phyloP scores from a whole-genome alignment of 768 basidiomycete genomes.

The Boletus sp. region DNA sequence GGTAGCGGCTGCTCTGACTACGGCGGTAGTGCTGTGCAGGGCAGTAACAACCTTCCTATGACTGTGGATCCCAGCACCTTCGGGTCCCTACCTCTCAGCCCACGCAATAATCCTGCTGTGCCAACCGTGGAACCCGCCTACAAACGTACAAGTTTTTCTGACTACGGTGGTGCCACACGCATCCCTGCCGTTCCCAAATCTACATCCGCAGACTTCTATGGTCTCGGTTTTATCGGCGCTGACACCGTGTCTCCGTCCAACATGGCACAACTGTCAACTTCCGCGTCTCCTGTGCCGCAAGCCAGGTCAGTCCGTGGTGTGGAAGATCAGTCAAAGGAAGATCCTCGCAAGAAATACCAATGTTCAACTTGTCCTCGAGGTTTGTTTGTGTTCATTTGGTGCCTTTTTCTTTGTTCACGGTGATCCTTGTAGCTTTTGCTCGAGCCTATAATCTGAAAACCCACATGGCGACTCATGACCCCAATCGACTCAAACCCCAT shows the following conservation, averaged over 20 bases:
- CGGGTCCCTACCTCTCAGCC: slow-evolving; percentile 55
- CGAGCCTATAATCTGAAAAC: slow-evolving; percentile 95
- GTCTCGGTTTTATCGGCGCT: slow-evolving; percentile 30
- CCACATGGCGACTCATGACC: slow-evolving; percentile 93
- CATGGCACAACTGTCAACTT: slow-evolving; percentile 48
- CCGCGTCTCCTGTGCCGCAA: slow-evolving; percentile 41
- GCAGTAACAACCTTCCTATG: slow-evolving; percentile 38
- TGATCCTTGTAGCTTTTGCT: slow-evolving; percentile 65
- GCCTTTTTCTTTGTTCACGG: neutral
- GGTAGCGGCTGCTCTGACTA: slow-evolving; percentile 54
- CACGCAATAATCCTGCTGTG: slow-evolving; percentile 47
- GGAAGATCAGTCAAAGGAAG: slow-evolving; percentile 50
- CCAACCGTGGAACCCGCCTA: slow-evolving; percentile 26
- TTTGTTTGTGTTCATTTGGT: slow-evolving; percentile 28
- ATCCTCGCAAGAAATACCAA: slow-evolving; percentile 76
- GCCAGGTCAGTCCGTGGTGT: slow-evolving; percentile 37
- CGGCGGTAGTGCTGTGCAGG: slow-evolving; percentile 37
- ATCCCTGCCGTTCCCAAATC: slow-evolving; percentile 48
- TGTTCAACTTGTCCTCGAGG: slow-evolving; percentile 75
- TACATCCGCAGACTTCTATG: slow-evolving; percentile 49
- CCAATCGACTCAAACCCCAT: slow-evolving; percentile 85
- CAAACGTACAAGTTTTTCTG: slow-evolving; percentile 60
- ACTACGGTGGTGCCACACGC: slow-evolving; percentile 58
- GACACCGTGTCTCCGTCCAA: slow-evolving; percentile 57
- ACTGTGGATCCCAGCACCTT: slow-evolving; percentile 59